Evolutionary conservation across 768 basidiomycete species (phyloP).

Genomic region (Russula griseocarnosa): DNA sequence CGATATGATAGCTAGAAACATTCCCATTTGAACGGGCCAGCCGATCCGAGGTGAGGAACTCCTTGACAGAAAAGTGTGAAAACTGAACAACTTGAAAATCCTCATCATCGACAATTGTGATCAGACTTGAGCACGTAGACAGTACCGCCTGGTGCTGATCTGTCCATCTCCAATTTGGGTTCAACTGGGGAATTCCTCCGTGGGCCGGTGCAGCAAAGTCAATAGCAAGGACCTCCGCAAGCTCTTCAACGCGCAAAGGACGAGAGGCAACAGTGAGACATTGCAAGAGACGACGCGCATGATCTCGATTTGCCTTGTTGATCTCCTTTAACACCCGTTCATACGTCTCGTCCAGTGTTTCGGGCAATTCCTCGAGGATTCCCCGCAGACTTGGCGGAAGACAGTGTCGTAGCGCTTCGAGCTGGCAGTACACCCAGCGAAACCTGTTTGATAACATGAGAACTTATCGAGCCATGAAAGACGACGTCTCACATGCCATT

Average conservation of each 20-base stretch:
- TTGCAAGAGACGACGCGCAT: conserved; percentile 1
- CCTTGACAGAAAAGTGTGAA: conserved; percentile 15
- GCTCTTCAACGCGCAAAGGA: no score
- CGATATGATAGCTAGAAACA: not conserved
- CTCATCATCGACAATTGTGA: not conserved
- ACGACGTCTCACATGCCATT: conserved; percentile 5
- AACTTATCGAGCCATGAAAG: not conserved
- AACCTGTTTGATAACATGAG: not conserved
- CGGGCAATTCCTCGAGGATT: conserved; percentile 5
- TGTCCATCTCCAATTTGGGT: conserved; percentile 4
- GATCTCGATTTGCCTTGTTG: not conserved
- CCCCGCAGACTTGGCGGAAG: not conserved
- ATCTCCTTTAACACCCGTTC: conserved; percentile 4
- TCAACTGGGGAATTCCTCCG: not conserved
- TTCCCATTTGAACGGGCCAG: not conserved
- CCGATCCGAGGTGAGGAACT: conserved; percentile 8
- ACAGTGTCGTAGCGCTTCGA: not conserved
- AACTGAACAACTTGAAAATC: conserved; percentile 11
- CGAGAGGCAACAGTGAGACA: no score
- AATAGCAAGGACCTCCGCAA: no score
- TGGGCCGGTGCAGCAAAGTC: not conserved
- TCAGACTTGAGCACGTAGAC: not conserved
- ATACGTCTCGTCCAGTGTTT: not conserved
- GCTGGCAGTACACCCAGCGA: conserved; percentile 5
- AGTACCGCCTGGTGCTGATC: not conserved